phyloP scores from a whole-genome alignment of 2,329 filamentous ascomycete genomes.

The Stachybotrys elegans region DNA sequence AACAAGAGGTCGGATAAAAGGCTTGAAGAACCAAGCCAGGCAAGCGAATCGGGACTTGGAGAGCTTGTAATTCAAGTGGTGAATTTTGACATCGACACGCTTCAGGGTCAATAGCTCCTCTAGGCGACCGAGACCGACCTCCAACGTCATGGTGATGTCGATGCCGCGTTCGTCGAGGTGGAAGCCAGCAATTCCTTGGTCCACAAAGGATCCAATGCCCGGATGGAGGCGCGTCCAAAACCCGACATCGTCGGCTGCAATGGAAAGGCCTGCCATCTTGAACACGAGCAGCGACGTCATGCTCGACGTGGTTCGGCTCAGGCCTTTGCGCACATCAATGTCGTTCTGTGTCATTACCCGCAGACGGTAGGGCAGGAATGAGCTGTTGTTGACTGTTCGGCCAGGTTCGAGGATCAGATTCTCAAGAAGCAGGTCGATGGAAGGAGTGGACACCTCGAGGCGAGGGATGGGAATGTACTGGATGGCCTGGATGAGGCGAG shows the following conservation, averaged over 20 bases:
- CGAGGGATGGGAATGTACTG: slow-evolving; percentile 89
- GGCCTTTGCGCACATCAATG: slow-evolving; percentile 76
- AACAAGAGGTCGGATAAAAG: slow-evolving; percentile 74
- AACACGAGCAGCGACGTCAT: slow-evolving; percentile 70
- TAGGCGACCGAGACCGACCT: slow-evolving; percentile 70
- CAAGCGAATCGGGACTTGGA: slow-evolving; percentile 71
- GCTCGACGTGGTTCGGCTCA: slow-evolving; percentile 52
- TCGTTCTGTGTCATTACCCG: slow-evolving; percentile 82
- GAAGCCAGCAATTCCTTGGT: slow-evolving; percentile 83
- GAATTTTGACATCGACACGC: slow-evolving; percentile 72
- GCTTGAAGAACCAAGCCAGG: slow-evolving; percentile 78
- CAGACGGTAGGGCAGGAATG: slow-evolving; percentile 82
- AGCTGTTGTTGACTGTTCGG: slow-evolving; percentile 74
- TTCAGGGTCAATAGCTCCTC: slow-evolving; percentile 79
- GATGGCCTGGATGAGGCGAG: slow-evolving; percentile 68
- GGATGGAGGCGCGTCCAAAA: slow-evolving; percentile 83
- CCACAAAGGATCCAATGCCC: slow-evolving; percentile 67
- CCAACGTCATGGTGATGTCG: slow-evolving; percentile 79
- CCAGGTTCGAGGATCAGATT: slow-evolving; percentile 90
- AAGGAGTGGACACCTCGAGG: slow-evolving; percentile 78
- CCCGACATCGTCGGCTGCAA: slow-evolving; percentile 80
- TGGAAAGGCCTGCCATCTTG: slow-evolving; percentile 75
- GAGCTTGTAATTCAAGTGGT: slow-evolving; percentile 79
- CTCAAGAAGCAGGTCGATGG: slow-evolving; percentile 80
- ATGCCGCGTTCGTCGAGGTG: slow-evolving; percentile 81